Percentiles rank a stretch among this genome's conserved stretches.
Evolutionary conservation across 2,329 filamentous ascomycete genomes (phyloP).

Genomic region (Lasiodiplodia citricola): DNA sequence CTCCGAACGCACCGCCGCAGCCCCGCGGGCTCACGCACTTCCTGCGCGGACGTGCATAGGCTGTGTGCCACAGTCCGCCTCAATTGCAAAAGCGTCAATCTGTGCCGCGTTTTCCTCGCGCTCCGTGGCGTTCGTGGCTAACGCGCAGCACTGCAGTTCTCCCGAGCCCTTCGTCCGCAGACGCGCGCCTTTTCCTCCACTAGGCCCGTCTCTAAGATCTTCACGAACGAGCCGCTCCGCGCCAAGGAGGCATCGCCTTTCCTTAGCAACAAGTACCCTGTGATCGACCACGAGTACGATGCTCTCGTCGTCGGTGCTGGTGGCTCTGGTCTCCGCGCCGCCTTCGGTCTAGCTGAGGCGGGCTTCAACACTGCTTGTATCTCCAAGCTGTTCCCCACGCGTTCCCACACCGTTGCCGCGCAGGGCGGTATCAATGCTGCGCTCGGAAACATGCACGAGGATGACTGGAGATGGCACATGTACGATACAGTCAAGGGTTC

Average conservation of each 20-base stretch:
- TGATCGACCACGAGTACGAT: conserved; percentile 99
- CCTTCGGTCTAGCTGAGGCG: conserved; percentile 84
- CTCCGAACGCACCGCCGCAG: conserved; percentile 1
- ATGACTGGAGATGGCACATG: conserved; percentile 99
- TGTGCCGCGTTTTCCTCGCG: not conserved
- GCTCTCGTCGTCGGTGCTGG: conserved; percentile 90
- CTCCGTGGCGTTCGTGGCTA: not conserved
- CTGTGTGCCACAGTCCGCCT: not conserved
- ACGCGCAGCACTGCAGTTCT: conserved; percentile 60
- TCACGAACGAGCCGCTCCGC: conserved; percentile 82
- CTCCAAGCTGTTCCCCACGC: conserved; percentile 82
- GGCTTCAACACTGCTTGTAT: conserved; percentile 91
- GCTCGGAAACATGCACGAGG: conserved; percentile 94
- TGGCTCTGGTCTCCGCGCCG: conserved; percentile 79
- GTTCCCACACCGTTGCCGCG: conserved; percentile 80
- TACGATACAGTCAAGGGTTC: conserved; percentile 98
- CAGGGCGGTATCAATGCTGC: conserved; percentile 86
- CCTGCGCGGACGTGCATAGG: not conserved
- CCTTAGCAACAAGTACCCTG: conserved; percentile 87
- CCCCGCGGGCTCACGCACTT: conserved; percentile 7
- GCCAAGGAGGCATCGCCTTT: conserved; percentile 92
- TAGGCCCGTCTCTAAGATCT: conserved; percentile 80
- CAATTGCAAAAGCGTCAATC: not conserved
- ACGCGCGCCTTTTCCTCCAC: conserved; percentile 86
- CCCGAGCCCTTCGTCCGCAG: conserved; percentile 66